Base-by-base conservation (phyloP, 176 grass and related monocot species). In the Oryza officinalis region DNA sequence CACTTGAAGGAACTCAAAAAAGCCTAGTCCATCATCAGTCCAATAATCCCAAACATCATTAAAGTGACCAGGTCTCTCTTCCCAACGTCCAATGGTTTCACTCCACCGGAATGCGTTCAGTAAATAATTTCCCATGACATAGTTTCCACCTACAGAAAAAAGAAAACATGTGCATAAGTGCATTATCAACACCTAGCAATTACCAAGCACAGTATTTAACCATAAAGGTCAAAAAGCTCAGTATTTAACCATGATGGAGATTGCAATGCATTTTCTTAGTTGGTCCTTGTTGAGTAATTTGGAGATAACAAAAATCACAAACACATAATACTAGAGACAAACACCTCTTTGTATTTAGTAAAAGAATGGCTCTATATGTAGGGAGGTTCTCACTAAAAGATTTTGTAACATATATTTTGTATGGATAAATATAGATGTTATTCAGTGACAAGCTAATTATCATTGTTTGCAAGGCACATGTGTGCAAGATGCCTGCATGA, bases 1-100 rank as follows among this genome's bases (percentile, higher is more conserved):
- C 63, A 95, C 93, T 90, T 94, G 93, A 82, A 98, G 96, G 57
- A 92, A 98, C 81, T 98, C 96, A 80, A 92, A 98, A 81, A 92
- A 90, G 65, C 96, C 96, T 70, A 95, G 85, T 71, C 93, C 96
- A 87, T 98, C 87, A 52, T 98, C 96, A 74, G 91, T 94, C 96
- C 93, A 98, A 71, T 98, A 98, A 25, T 77, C 87, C 93, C 96
- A 98, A 69, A 79, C 87, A 93, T 93, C 96, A 71, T 93, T 91
- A 49, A 95, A 98, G 71, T 95, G 96, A 40, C 90, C 93, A 73
- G 96, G 85, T 68, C 96, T 90, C 85, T 95, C 88, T 89, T 98
- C 89, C 96, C 96, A 95, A 20, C 91, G 89, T 64, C 89, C 93
- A 71, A 98, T 83, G 27, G 93, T 95, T 81, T 91, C 88, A 87